Evolutionary conservation across 208 protist genomes (phyloP).

Genomic region (Leishmania arabica): DNA sequence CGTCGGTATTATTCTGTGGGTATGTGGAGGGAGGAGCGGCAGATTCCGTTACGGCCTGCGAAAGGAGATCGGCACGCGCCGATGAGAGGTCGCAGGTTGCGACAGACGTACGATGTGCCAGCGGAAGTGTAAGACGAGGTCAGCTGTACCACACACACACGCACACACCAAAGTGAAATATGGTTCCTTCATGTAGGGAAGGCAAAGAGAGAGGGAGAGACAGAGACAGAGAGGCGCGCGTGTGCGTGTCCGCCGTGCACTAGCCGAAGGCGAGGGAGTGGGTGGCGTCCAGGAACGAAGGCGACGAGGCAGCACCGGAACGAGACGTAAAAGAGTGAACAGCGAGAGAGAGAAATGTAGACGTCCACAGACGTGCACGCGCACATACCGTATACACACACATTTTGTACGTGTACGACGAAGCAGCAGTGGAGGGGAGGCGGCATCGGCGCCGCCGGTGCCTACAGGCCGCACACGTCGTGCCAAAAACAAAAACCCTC

Average conservation of each 20-base stretch:
- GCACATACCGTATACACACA: neutral
- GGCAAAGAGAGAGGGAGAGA: neutral
- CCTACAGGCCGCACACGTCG: neutral
- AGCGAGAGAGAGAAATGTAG: conserved; percentile 1
- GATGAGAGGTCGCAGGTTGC: neutral
- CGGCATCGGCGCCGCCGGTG: neutral
- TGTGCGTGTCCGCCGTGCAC: neutral
- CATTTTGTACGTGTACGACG: neutral
- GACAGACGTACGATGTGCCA: neutral
- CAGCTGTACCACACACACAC: neutral
- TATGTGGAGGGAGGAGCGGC: neutral
- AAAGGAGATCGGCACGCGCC: neutral
- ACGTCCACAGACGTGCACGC: neutral
- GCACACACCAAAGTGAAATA: conserved; percentile 2
- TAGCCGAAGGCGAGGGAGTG: neutral
- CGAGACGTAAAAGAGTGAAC: conserved; percentile 2
- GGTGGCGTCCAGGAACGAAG: neutral
- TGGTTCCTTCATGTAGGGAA: neutral
- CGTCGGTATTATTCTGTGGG: neutral
- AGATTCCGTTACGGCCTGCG: neutral
- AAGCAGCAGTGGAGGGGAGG: neutral
- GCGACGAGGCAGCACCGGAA: conserved; percentile 1
- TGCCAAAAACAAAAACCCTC: neutral
- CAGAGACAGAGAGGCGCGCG: neutral
- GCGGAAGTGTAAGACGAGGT: neutral